phyloP scores from a whole-genome alignment of 1,139 yeast species.

The Taphrina pruni region DNA sequence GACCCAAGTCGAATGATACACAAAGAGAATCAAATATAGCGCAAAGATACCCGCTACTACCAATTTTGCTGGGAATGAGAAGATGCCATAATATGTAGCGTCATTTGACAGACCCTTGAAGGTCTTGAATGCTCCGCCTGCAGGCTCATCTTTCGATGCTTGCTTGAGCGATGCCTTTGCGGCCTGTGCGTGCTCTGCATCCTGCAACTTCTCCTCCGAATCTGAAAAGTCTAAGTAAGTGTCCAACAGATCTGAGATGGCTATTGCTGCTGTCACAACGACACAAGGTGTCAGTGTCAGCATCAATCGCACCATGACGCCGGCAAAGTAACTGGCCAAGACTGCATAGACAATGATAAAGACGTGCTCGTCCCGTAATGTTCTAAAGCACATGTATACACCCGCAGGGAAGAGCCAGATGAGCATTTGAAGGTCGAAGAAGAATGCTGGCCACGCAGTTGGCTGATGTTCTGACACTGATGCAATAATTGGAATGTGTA shows the following conservation, averaged over 20 bases:
- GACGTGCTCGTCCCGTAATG: constrained; percentile 87
- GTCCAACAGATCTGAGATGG: constrained; percentile 82
- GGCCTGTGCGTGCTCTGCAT: constrained; percentile 2
- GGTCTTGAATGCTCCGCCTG: constrained; percentile 44
- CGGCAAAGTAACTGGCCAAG: constrained; percentile 94
- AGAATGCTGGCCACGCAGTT: constrained; percentile 98
- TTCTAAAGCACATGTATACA: constrained; percentile 85
- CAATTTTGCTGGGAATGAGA: constrained; percentile 60
- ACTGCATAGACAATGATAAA: constrained; percentile 90
- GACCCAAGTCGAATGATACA: constrained; percentile 96
- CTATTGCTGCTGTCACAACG: constrained; percentile 88
- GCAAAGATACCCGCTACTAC: constrained; percentile 73
- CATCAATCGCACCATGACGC: constrained; percentile 99
- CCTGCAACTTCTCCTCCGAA: constrained; percentile 28
- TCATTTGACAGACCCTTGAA: constrained; percentile 35
- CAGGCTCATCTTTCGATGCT: constrained; percentile 41
- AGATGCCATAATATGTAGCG: constrained; percentile 46
- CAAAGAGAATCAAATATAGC: constrained; percentile 79
- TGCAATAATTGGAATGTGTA: constrained; percentile 97
- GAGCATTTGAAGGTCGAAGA: constrained; percentile 88
- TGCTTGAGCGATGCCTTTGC: constrained; percentile 13
- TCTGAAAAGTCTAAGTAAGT: constrained; percentile 70
- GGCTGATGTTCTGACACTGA: constrained; percentile 99
- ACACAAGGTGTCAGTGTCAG: constrained; percentile 93
- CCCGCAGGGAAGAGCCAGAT: constrained; percentile 99